These are phyloP conservation scores for Globisporangium nagaii DNA, from an alignment of 352 stramenopile species.

Conservation along the genomic window DNA sequence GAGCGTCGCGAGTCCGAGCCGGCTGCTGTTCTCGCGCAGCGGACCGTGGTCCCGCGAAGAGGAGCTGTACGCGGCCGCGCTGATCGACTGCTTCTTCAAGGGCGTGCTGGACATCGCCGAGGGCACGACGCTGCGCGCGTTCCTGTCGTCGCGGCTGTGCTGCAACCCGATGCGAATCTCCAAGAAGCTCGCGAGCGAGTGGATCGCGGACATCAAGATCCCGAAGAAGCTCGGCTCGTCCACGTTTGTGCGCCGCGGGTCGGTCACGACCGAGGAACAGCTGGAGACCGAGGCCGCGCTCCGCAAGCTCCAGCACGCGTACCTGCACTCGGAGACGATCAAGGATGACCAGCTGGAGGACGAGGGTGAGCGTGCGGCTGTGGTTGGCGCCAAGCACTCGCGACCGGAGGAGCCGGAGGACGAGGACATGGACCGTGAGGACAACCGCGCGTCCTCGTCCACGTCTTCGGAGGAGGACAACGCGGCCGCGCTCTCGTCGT, in stretches of 20 bases:
- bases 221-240: conserved; percentile 69
- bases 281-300: conserved; percentile 31
- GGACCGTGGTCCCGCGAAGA: conserved; percentile 66
- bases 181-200: conserved; percentile 71
- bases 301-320: conserved; percentile 27
- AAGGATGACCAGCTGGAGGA: not conserved
- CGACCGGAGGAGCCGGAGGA: conserved; percentile 4
- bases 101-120: conserved; percentile 50
- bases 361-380: not conserved
- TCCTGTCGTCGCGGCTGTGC: conserved; percentile 50
- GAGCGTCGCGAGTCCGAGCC: conserved; percentile 1
- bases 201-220: conserved; percentile 60
- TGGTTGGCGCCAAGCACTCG: conserved; percentile 5
- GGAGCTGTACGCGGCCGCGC: conserved; percentile 53
- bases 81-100: conserved; percentile 70
- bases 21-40: conserved; percentile 35
- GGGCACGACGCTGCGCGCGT: conserved; percentile 60
- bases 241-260: conserved; percentile 42
- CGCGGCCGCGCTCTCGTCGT: conserved; percentile 2
- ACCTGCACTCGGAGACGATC: conserved; percentile 19
- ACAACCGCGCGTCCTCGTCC: not conserved
- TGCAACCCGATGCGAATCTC: conserved; percentile 77
- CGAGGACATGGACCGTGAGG: not conserved
- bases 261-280: conserved; percentile 28
- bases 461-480: not conserved